These are phyloP conservation scores for Paxillus ammoniavirescens DNA, from an alignment of 768 basidiomycete genomes.

Conservation along the genomic window DNA sequence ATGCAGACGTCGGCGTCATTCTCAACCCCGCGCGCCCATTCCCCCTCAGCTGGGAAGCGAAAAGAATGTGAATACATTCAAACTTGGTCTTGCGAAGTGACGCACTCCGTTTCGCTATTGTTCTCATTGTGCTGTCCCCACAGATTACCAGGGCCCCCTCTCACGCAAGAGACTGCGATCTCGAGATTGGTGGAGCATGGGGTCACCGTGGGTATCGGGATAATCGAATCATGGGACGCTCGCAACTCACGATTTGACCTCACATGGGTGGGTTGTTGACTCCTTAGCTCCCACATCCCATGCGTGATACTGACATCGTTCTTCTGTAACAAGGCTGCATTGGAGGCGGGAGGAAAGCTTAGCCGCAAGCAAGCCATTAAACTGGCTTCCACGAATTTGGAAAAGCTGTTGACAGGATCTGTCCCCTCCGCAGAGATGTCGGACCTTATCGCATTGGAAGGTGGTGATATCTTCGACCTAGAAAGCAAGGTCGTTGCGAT, in stretches of 20 bases:
- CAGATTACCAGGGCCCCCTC: conserved; percentile 11
- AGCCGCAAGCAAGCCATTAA: conserved; percentile 42
- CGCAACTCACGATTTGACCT: conserved; percentile 74
- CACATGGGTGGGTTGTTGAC: conserved; percentile 59
- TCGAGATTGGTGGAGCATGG: conserved; percentile 57
- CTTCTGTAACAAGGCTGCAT: conserved; percentile 26
- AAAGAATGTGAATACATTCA: conserved; percentile 18
- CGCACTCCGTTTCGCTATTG: too few species aligned
- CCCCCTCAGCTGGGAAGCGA: conserved; percentile 64
- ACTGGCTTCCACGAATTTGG: conserved; percentile 50
- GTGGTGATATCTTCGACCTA: conserved; percentile 34
- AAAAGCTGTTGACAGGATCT: conserved; percentile 32
- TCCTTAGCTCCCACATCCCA: conserved; percentile 26
- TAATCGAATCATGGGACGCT: conserved; percentile 60
- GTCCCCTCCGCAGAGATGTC: conserved; percentile 13
- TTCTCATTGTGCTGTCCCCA: background rate
- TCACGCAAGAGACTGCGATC: conserved; percentile 45
- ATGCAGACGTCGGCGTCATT: conserved; percentile 64
- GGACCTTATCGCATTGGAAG: conserved; percentile 49
- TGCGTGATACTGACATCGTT: background rate
- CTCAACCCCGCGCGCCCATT: conserved; percentile 61
- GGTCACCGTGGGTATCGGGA: conserved; percentile 66
- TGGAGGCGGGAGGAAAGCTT: conserved; percentile 34
- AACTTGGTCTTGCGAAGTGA: background rate
- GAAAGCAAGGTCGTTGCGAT: conserved; percentile 36